Base-by-base conservation (phyloP, 345 rosid species). In the Populus alba region DNA sequence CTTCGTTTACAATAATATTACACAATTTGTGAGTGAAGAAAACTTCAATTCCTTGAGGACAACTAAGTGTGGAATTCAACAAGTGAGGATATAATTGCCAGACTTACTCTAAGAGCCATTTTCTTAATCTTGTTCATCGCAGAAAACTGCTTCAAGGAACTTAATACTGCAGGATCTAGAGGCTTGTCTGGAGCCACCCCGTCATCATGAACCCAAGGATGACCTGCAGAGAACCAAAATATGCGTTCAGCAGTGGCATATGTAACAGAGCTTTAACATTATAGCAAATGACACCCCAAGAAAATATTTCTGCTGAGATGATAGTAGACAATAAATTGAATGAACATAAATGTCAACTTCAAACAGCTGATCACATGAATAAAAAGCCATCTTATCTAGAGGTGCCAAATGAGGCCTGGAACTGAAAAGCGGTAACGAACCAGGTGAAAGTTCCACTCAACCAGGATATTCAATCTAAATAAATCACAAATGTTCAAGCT, bases 101-200 rank as follows among this genome's bases (percentile, higher is more conserved):
- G 66, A 63, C 90, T 87, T 89, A 92, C 97, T 83, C 87, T 87
- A 9, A 90, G 82, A 65, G 94, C 97, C 90, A 94, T 90, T 84
- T 89, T 92, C 92, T 94, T 91, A 22, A 94, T 89, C 86, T 88
- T 92, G 78, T 88, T 85, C 94, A 93, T 94, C 3, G 91, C 92
- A 17, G 98, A 94, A 85, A 94, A 94, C 83, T 91, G 93, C 84
- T 80, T 94, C 81, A 94, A 82, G 41, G 94, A 90, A 72, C 76
- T 88, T 53, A 91, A 84, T 33, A 92, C 95, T 25, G 89, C 88
- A 33, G 95, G 79, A 83, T 94, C 96, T 37, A 94, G 94, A 35
- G 89, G 94, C 87, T 90, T 94, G 83, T 92, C 98, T 7, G 96
- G 91, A 75, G 97, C 96, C 77, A 84, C 87, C 59, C 95, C 93